Evolutionary conservation across 345 rosid genomes (phyloP).

Genomic region (Melastoma malabathricum): DNA sequence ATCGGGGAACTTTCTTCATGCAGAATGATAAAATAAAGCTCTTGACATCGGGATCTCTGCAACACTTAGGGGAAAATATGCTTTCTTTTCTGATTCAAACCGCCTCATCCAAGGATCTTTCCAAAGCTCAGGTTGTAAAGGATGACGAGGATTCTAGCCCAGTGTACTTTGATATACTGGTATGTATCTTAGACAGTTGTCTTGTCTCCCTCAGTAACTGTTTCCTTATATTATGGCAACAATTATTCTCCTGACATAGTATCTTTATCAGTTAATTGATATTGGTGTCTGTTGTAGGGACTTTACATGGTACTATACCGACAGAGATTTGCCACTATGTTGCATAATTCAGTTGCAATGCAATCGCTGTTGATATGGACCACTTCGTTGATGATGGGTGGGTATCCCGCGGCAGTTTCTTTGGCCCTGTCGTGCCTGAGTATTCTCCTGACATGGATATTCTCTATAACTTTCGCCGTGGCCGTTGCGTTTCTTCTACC

Average conservation of each 20-base stretch:
- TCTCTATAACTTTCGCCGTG: slow-evolving; percentile 63
- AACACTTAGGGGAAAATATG: slow-evolving; percentile 95
- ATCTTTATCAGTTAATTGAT: background rate
- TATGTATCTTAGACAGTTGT: slow-evolving; percentile 15
- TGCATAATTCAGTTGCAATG: slow-evolving; percentile 64
- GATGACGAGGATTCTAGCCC: slow-evolving; percentile 21
- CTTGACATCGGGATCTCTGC: slow-evolving; percentile 83
- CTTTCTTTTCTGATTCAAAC: slow-evolving; percentile 72
- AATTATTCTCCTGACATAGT: background rate
- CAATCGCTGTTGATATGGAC: slow-evolving; percentile 80
- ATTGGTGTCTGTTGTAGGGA: slow-evolving; percentile 39
- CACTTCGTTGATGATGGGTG: slow-evolving; percentile 80
- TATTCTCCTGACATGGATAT: slow-evolving; percentile 47
- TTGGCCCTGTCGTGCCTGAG: slow-evolving; percentile 56
- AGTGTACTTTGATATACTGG: slow-evolving; percentile 84
- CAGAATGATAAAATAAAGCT: slow-evolving; percentile 94
- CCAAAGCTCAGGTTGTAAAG: slow-evolving; percentile 20
- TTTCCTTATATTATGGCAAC: background rate
- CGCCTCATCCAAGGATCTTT: slow-evolving; percentile 48
- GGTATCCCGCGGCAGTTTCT: slow-evolving; percentile 55
- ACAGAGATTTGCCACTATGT: slow-evolving; percentile 57
- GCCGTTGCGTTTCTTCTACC: slow-evolving; percentile 60
- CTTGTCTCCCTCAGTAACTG: too few relatives aligned
- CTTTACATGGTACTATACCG: slow-evolving; percentile 60
- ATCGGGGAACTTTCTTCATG: slow-evolving; percentile 2